Percentiles rank a stretch among this genome's conserved stretches.
These are phyloP conservation scores for Diplosphaera chodatii DNA, from an alignment of 139 green algal species.

Conservation along the genomic window DNA sequence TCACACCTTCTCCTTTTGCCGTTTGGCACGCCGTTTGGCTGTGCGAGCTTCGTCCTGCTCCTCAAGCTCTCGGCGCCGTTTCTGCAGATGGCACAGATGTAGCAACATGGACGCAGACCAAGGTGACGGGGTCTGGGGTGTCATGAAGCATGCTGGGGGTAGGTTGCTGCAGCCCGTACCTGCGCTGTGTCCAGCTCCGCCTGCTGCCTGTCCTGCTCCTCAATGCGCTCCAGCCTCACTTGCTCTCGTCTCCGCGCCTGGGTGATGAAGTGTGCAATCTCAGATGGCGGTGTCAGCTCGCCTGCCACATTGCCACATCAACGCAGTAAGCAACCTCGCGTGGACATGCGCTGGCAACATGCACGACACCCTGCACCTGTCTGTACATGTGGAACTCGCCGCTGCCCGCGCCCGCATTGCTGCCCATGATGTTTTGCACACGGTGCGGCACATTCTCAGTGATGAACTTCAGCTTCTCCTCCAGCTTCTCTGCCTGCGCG, in stretches of 20 bases:
- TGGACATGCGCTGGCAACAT: neutral
- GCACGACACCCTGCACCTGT: constrained; percentile 23
- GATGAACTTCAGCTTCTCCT: constrained; percentile 79
- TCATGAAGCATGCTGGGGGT: too few species aligned
- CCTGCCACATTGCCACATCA: too few species aligned
- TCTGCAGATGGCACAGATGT: constrained; percentile 12
- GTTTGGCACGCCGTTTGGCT: constrained; percentile 53
- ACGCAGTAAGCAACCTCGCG: too few species aligned
- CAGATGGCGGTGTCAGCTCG: too few species aligned
- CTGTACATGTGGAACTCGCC: constrained; percentile 88
- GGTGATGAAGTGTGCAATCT: neutral
- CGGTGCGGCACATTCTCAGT: constrained; percentile 69
- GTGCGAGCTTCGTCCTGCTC: constrained; percentile 41
- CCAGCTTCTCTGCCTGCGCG: constrained; percentile 66
- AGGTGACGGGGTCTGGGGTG: too few species aligned
- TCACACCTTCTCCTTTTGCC: constrained; percentile 57
- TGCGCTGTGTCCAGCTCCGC: constrained; percentile 15
- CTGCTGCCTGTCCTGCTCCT: constrained; percentile 17
- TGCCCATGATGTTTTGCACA: constrained; percentile 71
- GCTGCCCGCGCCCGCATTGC: constrained; percentile 75
- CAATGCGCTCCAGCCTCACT: constrained; percentile 41
- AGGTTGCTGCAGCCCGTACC: neutral
- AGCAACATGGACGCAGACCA: neutral
- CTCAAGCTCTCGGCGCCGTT: constrained; percentile 19
- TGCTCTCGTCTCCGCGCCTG: constrained; percentile 61